phyloP scores from a whole-genome alignment of 2,329 filamentous ascomycete genomes.

The Geoglossum cookeanum region DNA sequence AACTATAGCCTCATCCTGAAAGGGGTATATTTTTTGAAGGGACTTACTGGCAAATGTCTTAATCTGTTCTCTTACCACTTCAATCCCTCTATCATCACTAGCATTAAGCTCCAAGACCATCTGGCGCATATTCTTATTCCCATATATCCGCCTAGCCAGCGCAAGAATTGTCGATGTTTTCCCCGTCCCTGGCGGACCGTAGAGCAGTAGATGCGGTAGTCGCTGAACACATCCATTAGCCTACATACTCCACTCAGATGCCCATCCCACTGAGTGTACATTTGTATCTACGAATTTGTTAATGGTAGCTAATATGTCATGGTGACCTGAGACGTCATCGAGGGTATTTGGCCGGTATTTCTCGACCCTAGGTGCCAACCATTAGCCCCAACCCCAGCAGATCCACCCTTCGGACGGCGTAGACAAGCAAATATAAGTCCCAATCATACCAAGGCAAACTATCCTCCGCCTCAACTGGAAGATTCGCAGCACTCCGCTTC shows the following conservation, averaged over 20 bases:
- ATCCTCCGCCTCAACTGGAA: conserved; percentile 87
- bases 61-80: conserved; percentile 96
- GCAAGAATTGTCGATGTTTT: conserved; percentile 96
- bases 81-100: conserved; percentile 91
- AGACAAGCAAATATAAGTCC: not conserved
- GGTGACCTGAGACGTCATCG: conserved; percentile 84
- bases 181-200: conserved; percentile 88
- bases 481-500: conserved; percentile 78
- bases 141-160: conserved; percentile 83
- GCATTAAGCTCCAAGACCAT: conserved; percentile 98
- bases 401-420: not conserved
- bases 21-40: not conserved
- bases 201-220: conserved; percentile 86
- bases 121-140: conserved; percentile 77
- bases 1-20: not conserved
- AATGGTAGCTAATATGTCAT: conserved; percentile 93
- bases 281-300: conserved; percentile 95
- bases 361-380: conserved; percentile 50
- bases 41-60: conserved; percentile 81
- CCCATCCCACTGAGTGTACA: conserved; percentile 21
- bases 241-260: not conserved
- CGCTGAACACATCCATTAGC: conserved; percentile 26
- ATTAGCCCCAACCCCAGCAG: not conserved
- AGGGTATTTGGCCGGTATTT: conserved; percentile 86
- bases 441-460: conserved; percentile 66